Evolutionary conservation across 139 green algal species (phyloP), one percentile per base, ranked within the genome.

Genomic region (Diplosphaera chodatii): DNA sequence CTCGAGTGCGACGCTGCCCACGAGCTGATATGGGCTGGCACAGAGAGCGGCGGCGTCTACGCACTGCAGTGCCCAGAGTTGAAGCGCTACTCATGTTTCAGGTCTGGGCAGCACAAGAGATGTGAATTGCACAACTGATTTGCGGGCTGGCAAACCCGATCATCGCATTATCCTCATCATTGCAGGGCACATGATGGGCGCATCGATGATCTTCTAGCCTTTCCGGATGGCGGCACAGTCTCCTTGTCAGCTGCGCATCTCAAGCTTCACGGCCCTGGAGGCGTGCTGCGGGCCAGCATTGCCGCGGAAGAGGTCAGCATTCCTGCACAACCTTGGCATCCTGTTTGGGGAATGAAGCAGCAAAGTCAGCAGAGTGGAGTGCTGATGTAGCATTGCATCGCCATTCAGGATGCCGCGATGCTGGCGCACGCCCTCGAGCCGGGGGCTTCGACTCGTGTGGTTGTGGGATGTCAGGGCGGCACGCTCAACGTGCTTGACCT

Each of bases 191-290:
- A 85, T 55, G 40, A 64, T 0, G 33, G 31, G 2, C 62, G 48
- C 0, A 69, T 91, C 23, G 30, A 82, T 28, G 81, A 73, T 40
- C 56, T 92, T 29, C 6, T 71, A 22, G 75, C 84, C 1, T 62
- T 18, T 5, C 3, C 85, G 40, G 82, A 77, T 0, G 77, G 84
- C 21, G 75, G 72, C 8, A 72, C 75, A 18, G 31, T 83, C 59
- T 73, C 40, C 6, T 15, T 86, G 37, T 87, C 77, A n/a, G 48
- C 68, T 40, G 40, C 72, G 64, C 41, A 70, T 23, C 41, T 85
- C 22, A 66, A 70, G 59, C 70, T 83, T 27, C 80, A 85, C 29
- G 40, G 48, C 15, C 64, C 59, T 22, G 82, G 85, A 23, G 69
- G 84, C 63, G 20, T 78, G 16, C 59, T 67, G 25, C 66, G 79